Evolutionary conservation across 495 filamentous ascomycete species (phyloP), one percentile per base, ranked within the genome.

Genomic region (Aspergillus indologenus): DNA sequence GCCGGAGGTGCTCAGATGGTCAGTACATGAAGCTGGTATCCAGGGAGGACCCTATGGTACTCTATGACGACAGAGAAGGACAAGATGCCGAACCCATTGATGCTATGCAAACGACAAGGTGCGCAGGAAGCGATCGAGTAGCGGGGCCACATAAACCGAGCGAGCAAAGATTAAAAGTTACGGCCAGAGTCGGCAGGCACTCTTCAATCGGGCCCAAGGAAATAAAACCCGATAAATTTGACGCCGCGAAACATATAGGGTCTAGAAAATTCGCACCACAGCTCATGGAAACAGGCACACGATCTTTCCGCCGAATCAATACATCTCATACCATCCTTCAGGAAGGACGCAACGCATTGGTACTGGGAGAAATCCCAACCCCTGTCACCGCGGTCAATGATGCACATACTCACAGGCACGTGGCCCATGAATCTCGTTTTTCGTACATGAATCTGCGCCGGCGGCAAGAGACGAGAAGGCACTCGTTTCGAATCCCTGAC

Each of bases 101-200:
- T 45, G 12, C 44, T 45, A 14, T 19, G 50, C 29, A 53, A 34
- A 15, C 19, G 56, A 65, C 55, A 58, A 62, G 34, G 7, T 40
- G 5, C 5, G 12, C 34, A 11, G 7, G 12, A 15, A 40, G 12
- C 34, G 12, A 7, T 6, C 7, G 2, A 14, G 34, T 14, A 40
- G 34, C 12, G 5, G 34, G 2, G 2, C 12, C 12, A 57, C 58
- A 47, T 54, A 24, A 24, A 12, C 31, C 18, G 15, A 24, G 31
- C 44, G 8, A n/a, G 17, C 23, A 23, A 60, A 7, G 17, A 22
- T 2, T 18, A 40, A 6, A 31, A 53, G 22, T 20, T n/a, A 4
- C 31, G 3, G 12, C 34, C 12, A 40, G 12, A 40, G 7, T 40
- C 34, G 12, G 34, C 12, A 40, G 12, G 34, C 34, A 40, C 12